Base-by-base conservation (phyloP, 2,329 filamentous ascomycete genomes). In the Diaporthe vexans region DNA sequence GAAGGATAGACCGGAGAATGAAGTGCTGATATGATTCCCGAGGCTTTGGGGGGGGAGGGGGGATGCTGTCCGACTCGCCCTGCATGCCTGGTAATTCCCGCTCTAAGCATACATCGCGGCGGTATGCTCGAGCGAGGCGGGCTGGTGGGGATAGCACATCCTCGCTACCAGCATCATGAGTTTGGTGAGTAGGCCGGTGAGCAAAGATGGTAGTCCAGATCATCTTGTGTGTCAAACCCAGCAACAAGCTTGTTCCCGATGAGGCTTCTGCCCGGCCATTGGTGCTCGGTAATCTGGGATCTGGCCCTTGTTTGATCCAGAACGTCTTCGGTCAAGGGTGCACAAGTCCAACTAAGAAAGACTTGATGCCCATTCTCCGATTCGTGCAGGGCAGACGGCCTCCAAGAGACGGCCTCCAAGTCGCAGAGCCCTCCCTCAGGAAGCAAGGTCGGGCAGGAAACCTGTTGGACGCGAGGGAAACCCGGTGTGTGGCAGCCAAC, bases 241-340 rank as follows among this genome's bases (percentile, higher is more conserved):
- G 19, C 7, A 52, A 46, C 21, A 43, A 26, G 21, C n/a, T 40
- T 51, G 69, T 37, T 40, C 33, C 24, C 54, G 33, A 54, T 35
- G 29, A 52, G 21, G 21, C 17, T 11, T 43, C 43, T 48, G 29
- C n/a, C 33, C 8, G 46, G 63, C 48, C 29, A 35, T 63, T 63
- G 35, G 57, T 43, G 10, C 24, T 72, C 57, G 70, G 33, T 21
- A 56, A 72, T 72, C 70, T 59, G 29, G 35, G 35, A 63, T 72
- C 70, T 63, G 57, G 57, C 57, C 57, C 69, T 24, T 72, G 48
- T 56, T 35, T 58, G 57, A 63, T 63, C 46, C n/a, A 51, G 17
- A 63, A 21, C 10, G 46, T n/a, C 13, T 33, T 48, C 58, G 54
- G 29, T 35, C 4, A 57, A 35, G 57, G 21, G 69, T 11, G 4